Evolutionary conservation across 169 alveolate species (phyloP), one percentile per base, ranked within the genome.

Genomic region (Perkinsus chesapeaki): DNA sequence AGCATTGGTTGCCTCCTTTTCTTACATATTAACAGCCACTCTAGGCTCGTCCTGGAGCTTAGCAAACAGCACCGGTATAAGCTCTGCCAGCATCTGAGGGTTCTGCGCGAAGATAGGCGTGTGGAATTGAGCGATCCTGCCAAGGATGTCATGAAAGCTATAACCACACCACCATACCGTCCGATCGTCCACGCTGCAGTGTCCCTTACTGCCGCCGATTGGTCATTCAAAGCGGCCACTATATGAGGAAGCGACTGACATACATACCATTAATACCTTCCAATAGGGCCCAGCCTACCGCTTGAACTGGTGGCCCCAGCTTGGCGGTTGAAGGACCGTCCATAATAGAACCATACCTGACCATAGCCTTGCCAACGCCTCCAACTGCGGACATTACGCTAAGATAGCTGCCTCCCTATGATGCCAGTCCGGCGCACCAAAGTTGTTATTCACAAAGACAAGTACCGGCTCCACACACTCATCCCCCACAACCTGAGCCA

Each of bases 161-260:
- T 34, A 16, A 60, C 7, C 82, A 20, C 37, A 7, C 12, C 7
- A 34, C 23, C 12, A 9, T 60, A 60, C 82, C 82, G 82, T 20
- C 98, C 98, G 36, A 97, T 97, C 19, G 98, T 96, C 98, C 98
- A 97, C n/a, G 98, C 98, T 12, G 98, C 98, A 20, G 98, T 97
- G 94, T 97, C 98, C 73, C 97, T 96, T n/a, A 97, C 98, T 20
- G 98, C 97, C 39, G 96, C 96, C 36, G 97, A 96, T 34, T 96
- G 96, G 91, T 97, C 98, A 91, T 95, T 94, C 92, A 97, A 92
- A 39, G 97, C 98, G 91, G 96, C 98, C 31, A 97, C 97, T 39
- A 97, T 94, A 43, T 96, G 97, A 5, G 96, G 96, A 91, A 97
- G 97, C 10, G 98, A 96, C 92, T 96, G 82, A 60, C n/a, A 60